These are phyloP conservation scores for Alternaria sp. DNA, from an alignment of 2,329 filamentous ascomycete species.

Conservation along the genomic window DNA sequence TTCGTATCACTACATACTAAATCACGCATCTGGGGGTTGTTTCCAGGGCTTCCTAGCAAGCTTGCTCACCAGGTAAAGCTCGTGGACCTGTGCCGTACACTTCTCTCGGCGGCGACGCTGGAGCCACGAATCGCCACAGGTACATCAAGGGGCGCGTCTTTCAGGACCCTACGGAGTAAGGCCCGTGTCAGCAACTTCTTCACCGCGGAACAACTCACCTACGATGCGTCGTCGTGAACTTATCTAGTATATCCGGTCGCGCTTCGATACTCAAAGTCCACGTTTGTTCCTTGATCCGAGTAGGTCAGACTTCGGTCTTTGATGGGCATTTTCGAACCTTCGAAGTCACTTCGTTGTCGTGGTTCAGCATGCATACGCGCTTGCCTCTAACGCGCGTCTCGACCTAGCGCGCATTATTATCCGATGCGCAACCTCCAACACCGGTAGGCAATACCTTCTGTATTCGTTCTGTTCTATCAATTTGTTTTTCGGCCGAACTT, in stretches of 20 bases:
- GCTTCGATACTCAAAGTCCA: neutral
- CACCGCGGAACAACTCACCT: neutral
- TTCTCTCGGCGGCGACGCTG: neutral
- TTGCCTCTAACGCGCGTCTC: neutral
- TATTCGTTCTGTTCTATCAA: neutral
- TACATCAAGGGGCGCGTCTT: neutral
- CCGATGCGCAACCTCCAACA: neutral
- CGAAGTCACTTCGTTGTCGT: neutral
- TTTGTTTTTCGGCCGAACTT: neutral
- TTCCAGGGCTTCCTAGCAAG: too few species aligned
- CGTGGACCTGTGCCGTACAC: neutral
- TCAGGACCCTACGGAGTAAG: too few species aligned
- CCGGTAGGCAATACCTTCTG: neutral
- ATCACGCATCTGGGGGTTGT: too few species aligned
- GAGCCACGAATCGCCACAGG: neutral
- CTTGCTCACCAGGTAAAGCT: too few species aligned
- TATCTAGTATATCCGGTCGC: neutral
- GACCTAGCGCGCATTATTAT: neutral
- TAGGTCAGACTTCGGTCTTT: fast-evolving
- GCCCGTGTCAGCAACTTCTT: neutral
- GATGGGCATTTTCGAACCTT: neutral
- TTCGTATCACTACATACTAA: too few species aligned
- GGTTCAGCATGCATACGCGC: neutral
- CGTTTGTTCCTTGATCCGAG: neutral
- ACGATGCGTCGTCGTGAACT: neutral